A percentile compares a stretch with the other conserved stretches of the same genome.
These are phyloP conservation scores for Lactifluus pinguis DNA, from an alignment of 768 basidiomycete genomes.

Conservation along the genomic window DNA sequence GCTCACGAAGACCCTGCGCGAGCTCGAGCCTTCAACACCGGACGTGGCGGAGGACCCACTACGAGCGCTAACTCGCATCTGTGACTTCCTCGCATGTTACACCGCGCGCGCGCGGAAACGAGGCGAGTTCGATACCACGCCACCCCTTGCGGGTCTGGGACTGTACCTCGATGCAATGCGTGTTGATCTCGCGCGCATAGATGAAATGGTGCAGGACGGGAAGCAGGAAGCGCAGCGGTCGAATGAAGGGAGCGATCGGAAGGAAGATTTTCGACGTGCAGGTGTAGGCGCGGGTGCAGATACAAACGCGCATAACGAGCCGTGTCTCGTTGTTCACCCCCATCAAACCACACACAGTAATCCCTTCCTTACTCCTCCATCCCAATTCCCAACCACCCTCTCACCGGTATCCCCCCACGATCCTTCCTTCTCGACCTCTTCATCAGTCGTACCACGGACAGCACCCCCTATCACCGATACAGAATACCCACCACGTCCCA, in stretches of 20 bases:
- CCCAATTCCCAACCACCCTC: not conserved
- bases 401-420: not conserved
- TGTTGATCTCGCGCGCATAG: conserved; percentile 2
- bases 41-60: conserved; percentile 11
- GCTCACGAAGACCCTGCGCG: too few species aligned
- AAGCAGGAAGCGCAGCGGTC: not conserved
- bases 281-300: not conserved
- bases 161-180: not conserved
- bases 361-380: not conserved
- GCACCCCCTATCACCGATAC: not conserved
- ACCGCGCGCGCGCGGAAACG: not conserved
- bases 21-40: not conserved
- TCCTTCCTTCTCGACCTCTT: not conserved
- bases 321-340: not conserved
- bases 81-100: conserved; percentile 2
- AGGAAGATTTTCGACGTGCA: not conserved
- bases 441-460: too few species aligned
- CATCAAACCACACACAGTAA: not conserved
- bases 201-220: not conserved
- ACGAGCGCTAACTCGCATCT: conserved; percentile 1
- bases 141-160: conserved; percentile 9
- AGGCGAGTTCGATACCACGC: not conserved
- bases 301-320: not conserved
- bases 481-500: not conserved
- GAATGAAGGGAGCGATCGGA: not conserved